A percentile compares a stretch with the other conserved stretches of the same genome.
Conservation (phyloP, 2,329 filamentous ascomycete species). For the Cytospora piceicola region DNA sequence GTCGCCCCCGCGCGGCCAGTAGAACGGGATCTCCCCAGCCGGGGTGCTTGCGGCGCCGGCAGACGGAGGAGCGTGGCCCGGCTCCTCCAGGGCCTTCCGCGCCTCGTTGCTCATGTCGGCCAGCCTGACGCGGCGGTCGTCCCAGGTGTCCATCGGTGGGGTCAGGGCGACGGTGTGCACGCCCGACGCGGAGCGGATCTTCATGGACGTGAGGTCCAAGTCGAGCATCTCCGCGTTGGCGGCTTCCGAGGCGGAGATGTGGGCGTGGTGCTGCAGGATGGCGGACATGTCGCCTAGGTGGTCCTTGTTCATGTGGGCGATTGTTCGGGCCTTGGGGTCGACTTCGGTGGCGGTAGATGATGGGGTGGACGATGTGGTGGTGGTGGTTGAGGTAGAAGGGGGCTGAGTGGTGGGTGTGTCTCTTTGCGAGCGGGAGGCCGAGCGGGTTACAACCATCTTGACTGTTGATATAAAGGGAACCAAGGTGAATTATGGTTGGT, state of each 20-base stretch:
- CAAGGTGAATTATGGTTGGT: too few species aligned
- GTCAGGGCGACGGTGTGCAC: slow-evolving; percentile 63
- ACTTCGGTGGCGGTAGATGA: slow-evolving; percentile 15
- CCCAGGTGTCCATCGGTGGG: slow-evolving; percentile 70
- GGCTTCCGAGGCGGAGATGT: slow-evolving; percentile 50
- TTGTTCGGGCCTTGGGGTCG: slow-evolving; percentile 46
- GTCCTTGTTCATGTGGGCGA: slow-evolving; percentile 86
- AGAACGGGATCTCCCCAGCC: slow-evolving; percentile 47
- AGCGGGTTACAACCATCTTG: slow-evolving; percentile 28
- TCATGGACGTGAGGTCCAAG: slow-evolving; percentile 66
- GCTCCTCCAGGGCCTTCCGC: slow-evolving; percentile 58
- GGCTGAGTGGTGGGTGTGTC: slow-evolving; percentile 10
- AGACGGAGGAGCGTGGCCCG: not conserved
- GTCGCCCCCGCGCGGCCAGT: slow-evolving; percentile 49
- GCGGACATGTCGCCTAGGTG: slow-evolving; percentile 74
- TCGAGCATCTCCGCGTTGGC: slow-evolving; percentile 60
- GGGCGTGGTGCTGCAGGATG: slow-evolving; percentile 75
- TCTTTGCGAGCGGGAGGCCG: slow-evolving; percentile 24
- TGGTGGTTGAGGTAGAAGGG: not conserved
- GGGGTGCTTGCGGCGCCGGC: slow-evolving; percentile 34
- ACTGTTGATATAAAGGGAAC: not conserved
- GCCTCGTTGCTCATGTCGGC: slow-evolving; percentile 69
- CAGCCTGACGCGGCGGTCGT: slow-evolving; percentile 70
- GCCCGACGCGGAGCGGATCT: slow-evolving; percentile 55
- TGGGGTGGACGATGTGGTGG: not conserved